Percentiles rank a stretch among this genome's conserved stretches.
Evolutionary conservation across 441 rosid species (phyloP).

Genomic region (Flueggea neowawraea): DNA sequence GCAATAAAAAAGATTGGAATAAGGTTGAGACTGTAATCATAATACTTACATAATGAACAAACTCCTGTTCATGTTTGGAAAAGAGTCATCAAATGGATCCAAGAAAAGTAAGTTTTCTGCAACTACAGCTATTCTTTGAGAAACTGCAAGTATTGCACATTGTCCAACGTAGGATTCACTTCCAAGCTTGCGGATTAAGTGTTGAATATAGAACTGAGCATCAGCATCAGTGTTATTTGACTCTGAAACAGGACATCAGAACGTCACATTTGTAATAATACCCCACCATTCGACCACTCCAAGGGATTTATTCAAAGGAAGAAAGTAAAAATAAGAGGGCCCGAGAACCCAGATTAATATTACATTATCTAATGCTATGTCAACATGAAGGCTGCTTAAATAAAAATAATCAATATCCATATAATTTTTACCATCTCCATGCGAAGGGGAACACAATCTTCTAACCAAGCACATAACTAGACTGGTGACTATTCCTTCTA

Average conservation of each 20-base stretch:
- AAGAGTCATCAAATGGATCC: constrained; percentile 86
- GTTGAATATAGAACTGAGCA: constrained; percentile 55
- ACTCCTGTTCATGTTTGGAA: constrained; percentile 55
- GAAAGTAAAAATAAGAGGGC: no score
- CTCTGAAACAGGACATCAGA: constrained; percentile 33
- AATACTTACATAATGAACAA: constrained; percentile 63
- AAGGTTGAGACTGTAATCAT: background rate
- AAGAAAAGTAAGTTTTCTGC: constrained; percentile 66
- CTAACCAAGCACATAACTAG: constrained; percentile 53
- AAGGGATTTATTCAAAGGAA: no score
- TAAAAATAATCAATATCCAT: no score
- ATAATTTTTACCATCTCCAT: constrained; percentile 39
- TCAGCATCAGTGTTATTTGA: constrained; percentile 30
- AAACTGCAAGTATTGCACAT: constrained; percentile 52
- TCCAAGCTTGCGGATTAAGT: constrained; percentile 79
- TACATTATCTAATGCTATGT: no score
- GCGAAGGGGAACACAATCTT: constrained; percentile 58
- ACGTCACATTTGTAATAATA: background rate
- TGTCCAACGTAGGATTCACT: constrained; percentile 68
- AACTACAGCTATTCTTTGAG: constrained; percentile 51
- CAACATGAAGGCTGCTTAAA: no score
- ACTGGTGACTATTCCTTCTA: constrained; percentile 54
- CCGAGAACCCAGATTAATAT: no score
- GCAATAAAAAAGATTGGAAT: background rate
- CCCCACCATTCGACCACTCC: no score